phyloP scores from a whole-genome alignment of 495 filamentous ascomycete species.

The Penicillium waksmanii region DNA sequence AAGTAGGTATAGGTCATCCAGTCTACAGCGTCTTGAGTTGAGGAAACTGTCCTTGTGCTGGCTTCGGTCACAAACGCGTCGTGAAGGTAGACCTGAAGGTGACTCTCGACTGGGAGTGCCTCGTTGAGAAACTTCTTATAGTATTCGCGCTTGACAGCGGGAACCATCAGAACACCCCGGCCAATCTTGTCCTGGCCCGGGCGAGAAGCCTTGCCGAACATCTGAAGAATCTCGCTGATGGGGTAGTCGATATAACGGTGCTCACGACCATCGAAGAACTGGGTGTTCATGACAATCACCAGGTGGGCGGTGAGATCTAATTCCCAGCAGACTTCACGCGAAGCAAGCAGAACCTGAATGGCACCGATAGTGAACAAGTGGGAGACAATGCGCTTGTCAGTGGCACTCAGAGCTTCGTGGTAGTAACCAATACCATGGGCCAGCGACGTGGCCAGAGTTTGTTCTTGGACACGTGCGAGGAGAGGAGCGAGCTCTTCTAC shows the following conservation, averaged over 20 bases:
- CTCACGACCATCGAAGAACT: slow-evolving; percentile 95
- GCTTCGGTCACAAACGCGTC: slow-evolving; percentile 98
- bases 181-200: slow-evolving; percentile 77
- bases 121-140: slow-evolving; percentile 99
- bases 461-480: slow-evolving; percentile 79
- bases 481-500: slow-evolving; percentile 80
- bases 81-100: slow-evolving; percentile 86
- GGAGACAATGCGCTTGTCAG: slow-evolving; percentile 90
- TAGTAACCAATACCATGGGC: slow-evolving; percentile 97
- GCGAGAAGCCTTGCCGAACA: slow-evolving; percentile 93
- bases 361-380: slow-evolving; percentile 90
- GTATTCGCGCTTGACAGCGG: slow-evolving; percentile 91
- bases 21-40: slow-evolving; percentile 96
- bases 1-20: slow-evolving; percentile 99
- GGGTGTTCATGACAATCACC: slow-evolving; percentile 97
- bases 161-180: slow-evolving; percentile 92
- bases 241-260: slow-evolving; percentile 98
- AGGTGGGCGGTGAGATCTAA: slow-evolving; percentile 84
- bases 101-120: slow-evolving; percentile 92
- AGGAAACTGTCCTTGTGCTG: slow-evolving; percentile 89
- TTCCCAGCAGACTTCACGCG: slow-evolving; percentile 96
- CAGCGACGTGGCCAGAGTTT: slow-evolving; percentile 85
- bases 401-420: slow-evolving; percentile 86
- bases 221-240: slow-evolving; percentile 96
- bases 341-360: slow-evolving; percentile 91